These are phyloP conservation scores for Saxophila tyrrhenica DNA, from an alignment of 495 filamentous ascomycete genomes.

Conservation along the genomic window DNA sequence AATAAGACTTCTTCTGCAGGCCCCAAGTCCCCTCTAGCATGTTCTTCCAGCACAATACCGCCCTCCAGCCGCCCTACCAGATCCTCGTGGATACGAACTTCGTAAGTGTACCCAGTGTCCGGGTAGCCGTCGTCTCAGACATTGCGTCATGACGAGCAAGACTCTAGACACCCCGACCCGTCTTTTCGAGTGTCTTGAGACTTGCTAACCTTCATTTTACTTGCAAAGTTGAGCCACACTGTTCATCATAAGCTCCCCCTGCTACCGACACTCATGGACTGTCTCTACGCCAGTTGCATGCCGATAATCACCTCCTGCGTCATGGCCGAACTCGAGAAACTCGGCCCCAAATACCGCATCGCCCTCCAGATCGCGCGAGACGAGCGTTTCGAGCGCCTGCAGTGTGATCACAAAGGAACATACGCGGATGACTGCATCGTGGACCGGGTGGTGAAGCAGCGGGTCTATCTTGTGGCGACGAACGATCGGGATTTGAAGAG, in stretches of 20 bases:
- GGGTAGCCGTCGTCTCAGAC: no score
- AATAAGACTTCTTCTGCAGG: no score
- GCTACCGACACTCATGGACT: constrained; percentile 79
- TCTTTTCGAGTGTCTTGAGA: no score
- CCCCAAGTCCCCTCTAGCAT: constrained; percentile 58
- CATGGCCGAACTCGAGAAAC: constrained; percentile 77
- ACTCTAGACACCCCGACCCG: no score
- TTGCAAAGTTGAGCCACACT: constrained; percentile 71
- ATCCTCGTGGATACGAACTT: constrained; percentile 87
- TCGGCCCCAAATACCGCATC: constrained; percentile 80
- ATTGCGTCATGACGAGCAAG: no score
- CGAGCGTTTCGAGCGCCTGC: constrained; percentile 71
- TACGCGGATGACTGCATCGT: constrained; percentile 97
- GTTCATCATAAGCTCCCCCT: constrained; percentile 84
- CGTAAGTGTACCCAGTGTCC: no score
- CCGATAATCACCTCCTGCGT: constrained; percentile 65
- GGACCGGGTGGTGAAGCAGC: constrained; percentile 66
- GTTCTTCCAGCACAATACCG: constrained; percentile 92
- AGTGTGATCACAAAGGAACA: constrained; percentile 78
- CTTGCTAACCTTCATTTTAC: no score
- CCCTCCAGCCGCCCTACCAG: constrained; percentile 78
- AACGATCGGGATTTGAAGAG: constrained; percentile 78
- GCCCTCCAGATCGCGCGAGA: constrained; percentile 87
- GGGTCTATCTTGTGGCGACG: constrained; percentile 79
- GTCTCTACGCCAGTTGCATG: constrained; percentile 53